Conservation (phyloP, 1,139 yeast species). For the Scheffersomyces cryptocercus region DNA sequence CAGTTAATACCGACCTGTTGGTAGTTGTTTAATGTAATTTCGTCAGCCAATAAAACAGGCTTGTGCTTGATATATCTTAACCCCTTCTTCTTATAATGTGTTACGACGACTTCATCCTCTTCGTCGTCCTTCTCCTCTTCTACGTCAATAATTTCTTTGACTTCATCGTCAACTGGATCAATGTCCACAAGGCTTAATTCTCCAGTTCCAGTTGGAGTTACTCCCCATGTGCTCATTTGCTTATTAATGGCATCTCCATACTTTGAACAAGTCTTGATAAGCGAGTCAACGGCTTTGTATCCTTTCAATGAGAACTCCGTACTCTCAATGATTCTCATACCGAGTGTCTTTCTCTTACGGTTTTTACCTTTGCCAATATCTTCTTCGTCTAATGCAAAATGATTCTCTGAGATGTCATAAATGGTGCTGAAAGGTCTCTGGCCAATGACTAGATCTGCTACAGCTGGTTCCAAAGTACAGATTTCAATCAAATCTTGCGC, state of each 20-base stretch:
- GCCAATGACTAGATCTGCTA: conserved; percentile 61
- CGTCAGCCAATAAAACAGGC: conserved; percentile 65
- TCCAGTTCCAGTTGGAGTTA: conserved; percentile 63
- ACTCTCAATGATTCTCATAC: conserved; percentile 74
- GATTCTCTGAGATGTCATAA: conserved; percentile 55
- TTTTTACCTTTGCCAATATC: conserved; percentile 24
- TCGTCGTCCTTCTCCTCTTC: conserved; percentile 26
- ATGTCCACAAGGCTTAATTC: conserved; percentile 58
- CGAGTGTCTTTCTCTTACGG: conserved; percentile 55
- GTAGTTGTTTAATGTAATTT: conserved; percentile 74
- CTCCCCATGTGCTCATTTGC: conserved; percentile 88
- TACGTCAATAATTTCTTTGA: conserved; percentile 25
- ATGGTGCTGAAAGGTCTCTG: conserved; percentile 70
- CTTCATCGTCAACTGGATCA: conserved; percentile 12
- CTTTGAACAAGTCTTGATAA: conserved; percentile 79
- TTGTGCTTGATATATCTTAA: conserved; percentile 63
- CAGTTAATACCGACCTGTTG: conserved; percentile 97
- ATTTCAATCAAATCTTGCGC: conserved; percentile 78
- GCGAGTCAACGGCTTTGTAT: conserved; percentile 89
- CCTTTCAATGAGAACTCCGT: conserved; percentile 75
- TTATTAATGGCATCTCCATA: conserved; percentile 70
- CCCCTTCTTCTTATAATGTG: conserved; percentile 19
- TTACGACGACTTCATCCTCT: conserved; percentile 17
- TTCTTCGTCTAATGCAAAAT: conserved; percentile 19
- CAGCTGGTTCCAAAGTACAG: conserved; percentile 66